These are phyloP conservation scores for Dendrobium huoshanense DNA, from an alignment of 106 monocot species.

Conservation along the genomic window DNA sequence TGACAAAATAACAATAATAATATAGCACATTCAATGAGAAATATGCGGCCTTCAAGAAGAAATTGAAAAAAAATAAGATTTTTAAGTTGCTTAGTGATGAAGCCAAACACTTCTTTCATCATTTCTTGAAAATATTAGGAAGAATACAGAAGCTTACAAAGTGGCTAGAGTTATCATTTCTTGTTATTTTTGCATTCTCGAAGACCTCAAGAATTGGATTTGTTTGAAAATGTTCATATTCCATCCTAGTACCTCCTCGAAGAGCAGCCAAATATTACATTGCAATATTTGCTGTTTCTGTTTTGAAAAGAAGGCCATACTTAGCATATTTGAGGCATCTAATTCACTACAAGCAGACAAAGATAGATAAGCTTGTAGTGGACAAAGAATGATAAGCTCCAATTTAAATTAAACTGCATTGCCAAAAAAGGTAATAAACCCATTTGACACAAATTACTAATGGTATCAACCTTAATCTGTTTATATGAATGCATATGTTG, in stretches of 20 bases:
- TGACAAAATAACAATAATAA: no score
- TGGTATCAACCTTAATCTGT: not conserved
- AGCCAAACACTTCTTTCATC: not conserved
- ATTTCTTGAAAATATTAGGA: slow-evolving; percentile 4
- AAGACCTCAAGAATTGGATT: slow-evolving; percentile 98
- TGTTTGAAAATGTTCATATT: slow-evolving; percentile 91
- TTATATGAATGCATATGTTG: not conserved
- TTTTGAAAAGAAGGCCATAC: slow-evolving; percentile 35
- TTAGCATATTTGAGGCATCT: not conserved
- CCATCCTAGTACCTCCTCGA: slow-evolving; percentile 93
- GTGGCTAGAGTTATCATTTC: slow-evolving; percentile 96
- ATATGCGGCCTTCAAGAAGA: not conserved
- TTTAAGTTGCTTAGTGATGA: not conserved
- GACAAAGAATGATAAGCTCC: no score
- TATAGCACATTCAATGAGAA: slow-evolving; percentile 6
- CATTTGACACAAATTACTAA: not conserved
- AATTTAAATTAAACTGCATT: not conserved
- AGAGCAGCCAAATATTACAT: slow-evolving; percentile 98
- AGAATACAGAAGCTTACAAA: slow-evolving; percentile 58
- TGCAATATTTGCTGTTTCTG: slow-evolving; percentile 97
- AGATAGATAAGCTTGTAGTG: no score
- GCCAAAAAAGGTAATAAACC: not conserved
- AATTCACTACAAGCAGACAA: not conserved
- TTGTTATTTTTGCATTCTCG: slow-evolving; percentile 91
- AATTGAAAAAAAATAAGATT: not conserved